Percentiles rank a stretch among this genome's conserved stretches.
Evolutionary conservation across 2,329 filamentous ascomycete species (phyloP).

Genomic region (Amauroascus verrucosus): DNA sequence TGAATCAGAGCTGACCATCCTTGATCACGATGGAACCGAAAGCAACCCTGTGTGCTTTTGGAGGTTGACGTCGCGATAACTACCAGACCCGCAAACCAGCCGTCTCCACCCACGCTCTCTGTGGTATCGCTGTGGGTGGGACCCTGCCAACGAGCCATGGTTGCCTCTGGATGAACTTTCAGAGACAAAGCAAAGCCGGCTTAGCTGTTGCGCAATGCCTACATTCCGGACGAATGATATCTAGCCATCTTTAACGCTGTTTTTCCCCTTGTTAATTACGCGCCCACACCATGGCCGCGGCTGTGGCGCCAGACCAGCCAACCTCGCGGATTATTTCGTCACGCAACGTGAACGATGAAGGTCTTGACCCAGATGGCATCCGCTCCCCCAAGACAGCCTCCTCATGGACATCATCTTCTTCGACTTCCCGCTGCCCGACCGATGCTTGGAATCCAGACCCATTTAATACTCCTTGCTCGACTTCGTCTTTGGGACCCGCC

Average conservation of each 20-base stretch:
- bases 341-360: background rate
- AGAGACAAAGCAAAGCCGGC: background rate
- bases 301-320: conserved; percentile 7
- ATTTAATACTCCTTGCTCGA: background rate
- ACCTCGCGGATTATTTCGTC: background rate
- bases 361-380: background rate
- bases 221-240: background rate
- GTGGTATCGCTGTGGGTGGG: background rate
- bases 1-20: too few relatives aligned
- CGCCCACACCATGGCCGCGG: background rate
- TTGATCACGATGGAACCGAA: too few relatives aligned
- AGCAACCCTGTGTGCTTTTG: too few relatives aligned
- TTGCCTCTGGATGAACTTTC: too few relatives aligned
- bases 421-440: background rate
- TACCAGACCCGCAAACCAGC: too few relatives aligned
- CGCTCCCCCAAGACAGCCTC: background rate
- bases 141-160: conserved; percentile 1
- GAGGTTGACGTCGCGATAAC: too few relatives aligned
- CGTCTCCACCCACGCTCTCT: conserved; percentile 2
- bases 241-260: background rate
- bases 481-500: background rate
- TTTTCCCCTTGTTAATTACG: too few relatives aligned
- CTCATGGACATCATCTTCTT: background rate
- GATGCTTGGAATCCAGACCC: conserved; percentile 1
- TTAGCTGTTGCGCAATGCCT: background rate